Base-by-base conservation (phyloP, 2,329 filamentous ascomycete species). In the Monosporascus sp. region DNA sequence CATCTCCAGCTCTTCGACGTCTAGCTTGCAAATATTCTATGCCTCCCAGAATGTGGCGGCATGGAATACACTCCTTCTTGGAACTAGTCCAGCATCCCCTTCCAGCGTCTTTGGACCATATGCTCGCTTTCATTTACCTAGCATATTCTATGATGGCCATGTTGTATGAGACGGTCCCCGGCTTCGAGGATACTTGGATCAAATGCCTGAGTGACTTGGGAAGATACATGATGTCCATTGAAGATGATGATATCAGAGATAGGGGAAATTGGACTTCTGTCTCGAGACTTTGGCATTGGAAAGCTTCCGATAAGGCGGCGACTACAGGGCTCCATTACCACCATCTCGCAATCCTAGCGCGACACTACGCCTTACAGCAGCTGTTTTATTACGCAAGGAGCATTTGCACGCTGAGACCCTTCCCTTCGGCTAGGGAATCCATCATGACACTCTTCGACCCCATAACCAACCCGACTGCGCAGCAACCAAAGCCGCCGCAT, bases 41-140 rank as follows among this genome's bases (percentile, higher is more conserved):
- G 90, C 92, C 93, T 0, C 90, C 89, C 0, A 77, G 93, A 0
- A 94, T 97, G 89, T 97, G 93, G 94, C 80, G 90, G 0, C 89
- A 96, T 61, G 93, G 89, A 0, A 97, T 97, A 3, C 90, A 95
- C 64, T 86, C 84, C 0, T 94, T 94, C 53, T 75, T 96, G 0
- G 90, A 95, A 59, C 68, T 95, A 0, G 69, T 96, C 0, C 77
- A 89, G 0, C 84, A 89, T 58, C 81, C 86, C 2, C 73, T 96
- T 0, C 93, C 92, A 0, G 78, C 77, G 0, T 91, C 88, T 1
- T 72, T 91, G 1, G 92, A 97, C 49, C 88, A 95, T 52, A 97
- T 97, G 91, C 74, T 96, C 0, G 84, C 86, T 0, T 97, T 96
- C 51, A 90, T 97, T 1, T 95, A 95, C 57, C 71, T 93, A n/a